Base-by-base conservation (phyloP, 805 yeast genomes). In the Kodamaea sagamina region DNA sequence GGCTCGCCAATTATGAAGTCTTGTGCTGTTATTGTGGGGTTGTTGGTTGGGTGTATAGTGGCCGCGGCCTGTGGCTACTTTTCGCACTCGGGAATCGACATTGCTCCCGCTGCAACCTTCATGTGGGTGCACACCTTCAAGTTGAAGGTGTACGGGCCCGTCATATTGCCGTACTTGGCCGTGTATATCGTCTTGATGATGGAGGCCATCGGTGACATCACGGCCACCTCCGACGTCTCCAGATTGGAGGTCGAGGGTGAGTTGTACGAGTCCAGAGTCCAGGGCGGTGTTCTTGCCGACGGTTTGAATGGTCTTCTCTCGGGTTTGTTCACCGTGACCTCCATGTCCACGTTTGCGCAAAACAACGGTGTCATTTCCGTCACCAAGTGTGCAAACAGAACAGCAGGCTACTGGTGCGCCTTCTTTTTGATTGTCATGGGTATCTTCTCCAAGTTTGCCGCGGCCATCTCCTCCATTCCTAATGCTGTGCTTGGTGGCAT, bases 1-100 rank as follows among this genome's bases (percentile, higher is more conserved):
- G 97, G 97, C 19, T 81, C 97, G 15, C 97, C 97, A 43, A 85
- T 89, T 57, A 86, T 89, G 93, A 88, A 86, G 59, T 86, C 95
- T 1, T 89, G 96, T 75, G 93, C 97, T 1, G 96, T 89, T 40
- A 86, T 89, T 53, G 67, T 83, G 29, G 97, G 97, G 27, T 71
- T 89, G 46, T 67, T 90, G 19, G 81, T 87, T 27, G 96, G 97
- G 24, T 89, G 96, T 71, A 86, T 89, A 48, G 93, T 89, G 37
- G 96, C 93, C 27, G 95, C 95, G 47, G 96, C 92, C 6, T 78
- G 86, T 62, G 90, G 90, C 21, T 89, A 89, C 68, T 89, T 89
- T 59, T 75, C 76, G 49, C 66, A 71, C 41, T 55, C 71, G 3
- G 56, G 67, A 12, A 84, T 89, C 51, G 77, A 77, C 42, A 67